Conservation (phyloP, 192 early-diverging fungal species). For the Dissophora ornata region DNA sequence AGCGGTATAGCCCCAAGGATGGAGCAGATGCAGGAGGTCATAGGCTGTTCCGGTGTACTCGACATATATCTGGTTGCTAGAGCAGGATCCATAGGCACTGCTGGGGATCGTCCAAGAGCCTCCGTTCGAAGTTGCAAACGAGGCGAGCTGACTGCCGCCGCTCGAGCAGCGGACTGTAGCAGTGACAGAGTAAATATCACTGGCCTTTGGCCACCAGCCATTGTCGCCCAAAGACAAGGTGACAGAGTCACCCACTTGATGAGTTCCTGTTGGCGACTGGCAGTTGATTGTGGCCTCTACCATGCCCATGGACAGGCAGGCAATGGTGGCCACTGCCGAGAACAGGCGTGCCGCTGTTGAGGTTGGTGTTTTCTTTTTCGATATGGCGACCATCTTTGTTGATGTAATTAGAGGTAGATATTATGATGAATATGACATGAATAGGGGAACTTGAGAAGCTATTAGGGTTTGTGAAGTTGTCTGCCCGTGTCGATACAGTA, state of each 20-base stretch:
- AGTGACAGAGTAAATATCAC: conserved; percentile 20
- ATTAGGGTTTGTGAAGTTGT: no score
- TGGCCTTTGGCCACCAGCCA: conserved; percentile 28
- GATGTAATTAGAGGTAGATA: no score
- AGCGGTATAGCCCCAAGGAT: conserved; percentile 5
- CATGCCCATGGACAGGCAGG: background rate
- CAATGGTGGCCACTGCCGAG: background rate
- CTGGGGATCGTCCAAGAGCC: conserved; percentile 21
- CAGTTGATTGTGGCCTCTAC: conserved; percentile 18
- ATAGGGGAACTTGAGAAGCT: no score
- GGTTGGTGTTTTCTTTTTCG: no score
- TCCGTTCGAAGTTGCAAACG: conserved; percentile 13
- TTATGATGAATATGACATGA: no score
- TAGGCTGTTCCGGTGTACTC: conserved; percentile 16
- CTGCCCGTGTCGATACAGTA: no score
- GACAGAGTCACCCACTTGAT: conserved; percentile 19
- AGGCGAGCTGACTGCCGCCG: conserved; percentile 3
- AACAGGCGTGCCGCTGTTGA: conserved; percentile 7
- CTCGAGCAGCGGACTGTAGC: conserved; percentile 27
- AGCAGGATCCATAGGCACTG: conserved; percentile 10
- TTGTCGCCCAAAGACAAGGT: conserved; percentile 16
- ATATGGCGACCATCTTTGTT: no score
- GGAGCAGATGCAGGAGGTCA: conserved; percentile 8
- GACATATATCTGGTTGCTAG: conserved; percentile 22
- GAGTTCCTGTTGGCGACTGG: conserved; percentile 20